A percentile compares a stretch with the other conserved stretches of the same genome.
phyloP scores from a whole-genome alignment of 163 green algal genomes.

The Chlorella variabilis region DNA sequence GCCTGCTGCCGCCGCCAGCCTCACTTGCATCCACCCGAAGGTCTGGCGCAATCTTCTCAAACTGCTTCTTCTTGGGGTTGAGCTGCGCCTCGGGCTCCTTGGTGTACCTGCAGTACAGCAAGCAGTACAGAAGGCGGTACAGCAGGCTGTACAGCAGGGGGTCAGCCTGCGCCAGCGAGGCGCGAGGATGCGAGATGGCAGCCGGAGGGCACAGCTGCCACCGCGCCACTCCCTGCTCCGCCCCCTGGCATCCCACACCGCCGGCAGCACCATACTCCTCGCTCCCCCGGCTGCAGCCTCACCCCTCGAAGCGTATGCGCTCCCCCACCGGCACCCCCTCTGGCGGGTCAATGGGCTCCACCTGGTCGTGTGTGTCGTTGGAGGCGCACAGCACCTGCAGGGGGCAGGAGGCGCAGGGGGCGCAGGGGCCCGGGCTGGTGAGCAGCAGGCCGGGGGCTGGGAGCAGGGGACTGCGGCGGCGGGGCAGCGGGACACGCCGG shows the following conservation, averaged over 20 bases:
- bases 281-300: slow-evolving; percentile 15
- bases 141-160: neutral
- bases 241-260: too few species aligned
- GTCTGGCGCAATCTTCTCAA: slow-evolving; percentile 84
- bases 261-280: too few species aligned
- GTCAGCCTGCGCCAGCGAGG: neutral
- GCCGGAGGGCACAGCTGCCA: too few species aligned
- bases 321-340: slow-evolving; percentile 82
- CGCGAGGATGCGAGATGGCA: too few species aligned
- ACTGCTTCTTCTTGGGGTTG: slow-evolving; percentile 97
- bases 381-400: slow-evolving; percentile 86
- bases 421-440: too few species aligned
- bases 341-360: slow-evolving; percentile 85
- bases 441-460: too few species aligned
- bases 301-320: slow-evolving; percentile 83
- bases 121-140: neutral
- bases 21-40: slow-evolving; percentile 69
- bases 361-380: slow-evolving; percentile 75
- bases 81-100: slow-evolving; percentile 78
- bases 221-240: too few species aligned
- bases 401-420: too few species aligned
- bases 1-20: neutral
- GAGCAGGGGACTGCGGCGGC: too few species aligned
- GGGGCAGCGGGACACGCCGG: too few species aligned
- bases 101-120: slow-evolving; percentile 39